phyloP scores from a whole-genome alignment of 306 rosid species.

The Geum urbanum region DNA sequence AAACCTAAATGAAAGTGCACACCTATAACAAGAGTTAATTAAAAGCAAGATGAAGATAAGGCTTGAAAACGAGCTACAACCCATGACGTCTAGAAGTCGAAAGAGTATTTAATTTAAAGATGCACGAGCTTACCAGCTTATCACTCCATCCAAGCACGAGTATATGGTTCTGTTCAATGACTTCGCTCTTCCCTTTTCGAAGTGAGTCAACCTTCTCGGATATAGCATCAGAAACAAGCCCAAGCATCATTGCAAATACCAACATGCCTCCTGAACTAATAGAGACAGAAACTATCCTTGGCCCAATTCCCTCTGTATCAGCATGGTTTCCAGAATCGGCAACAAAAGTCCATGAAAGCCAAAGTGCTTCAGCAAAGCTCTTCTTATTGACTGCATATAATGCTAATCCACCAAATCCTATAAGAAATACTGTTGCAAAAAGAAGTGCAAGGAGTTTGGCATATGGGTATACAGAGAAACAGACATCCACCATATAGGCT shows the following conservation, averaged over 20 bases:
- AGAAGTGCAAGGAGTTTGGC: constrained; percentile 97
- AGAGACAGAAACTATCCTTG: constrained; percentile 96
- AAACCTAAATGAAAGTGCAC: background rate
- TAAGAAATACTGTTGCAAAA: constrained; percentile 81
- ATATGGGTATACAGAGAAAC: constrained; percentile 89
- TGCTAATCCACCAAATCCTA: constrained; percentile 91
- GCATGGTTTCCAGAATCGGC: constrained; percentile 99
- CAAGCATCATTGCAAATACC: constrained; percentile 98
- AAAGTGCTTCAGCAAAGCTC: constrained; percentile 87
- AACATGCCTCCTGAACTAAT: constrained; percentile 97
- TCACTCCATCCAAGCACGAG: constrained; percentile 99
- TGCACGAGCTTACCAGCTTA: constrained; percentile 64
- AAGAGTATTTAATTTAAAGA: constrained; percentile 6
- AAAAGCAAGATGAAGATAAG: background rate
- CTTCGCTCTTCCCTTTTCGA: constrained; percentile 96
- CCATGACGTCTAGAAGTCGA: background rate
- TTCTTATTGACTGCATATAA: constrained; percentile 85
- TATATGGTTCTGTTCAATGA: constrained; percentile 86
- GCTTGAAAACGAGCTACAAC: background rate
- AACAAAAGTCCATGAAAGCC: constrained; percentile 98
- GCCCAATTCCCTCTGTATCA: constrained; percentile 87
- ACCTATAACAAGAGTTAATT: background rate
- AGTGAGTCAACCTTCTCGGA: constrained; percentile 96
- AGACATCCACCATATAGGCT: constrained; percentile 86
- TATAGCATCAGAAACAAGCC: constrained; percentile 94